Evolutionary conservation across 176 grass and related monocot species (phyloP), one percentile per base, ranked within the genome.

Genomic region (Olyra latifolia): DNA sequence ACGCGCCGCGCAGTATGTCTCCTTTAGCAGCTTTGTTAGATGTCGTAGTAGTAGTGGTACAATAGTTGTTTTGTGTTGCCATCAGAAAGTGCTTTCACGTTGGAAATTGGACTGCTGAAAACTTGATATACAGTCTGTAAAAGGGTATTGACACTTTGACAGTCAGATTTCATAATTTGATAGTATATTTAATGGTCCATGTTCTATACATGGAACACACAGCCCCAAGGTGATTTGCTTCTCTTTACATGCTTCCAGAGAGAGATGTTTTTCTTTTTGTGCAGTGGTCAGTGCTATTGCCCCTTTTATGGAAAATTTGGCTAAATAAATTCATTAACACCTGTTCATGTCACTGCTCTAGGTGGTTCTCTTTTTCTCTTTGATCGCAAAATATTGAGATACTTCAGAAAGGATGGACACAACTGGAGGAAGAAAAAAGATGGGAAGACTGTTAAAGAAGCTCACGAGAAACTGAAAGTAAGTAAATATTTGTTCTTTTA

Each of bases 401-500:
- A 93, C 81, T 93, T 93, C 59, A 89, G 91, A 76, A 93, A 85
- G 72, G 91, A 93, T 85, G 91, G 91, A 40, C 91, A 93, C 50
- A 90, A 82, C 24, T 93, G 91, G 91, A 90, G 87, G 71, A 93
- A 93, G 85, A 93, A 93, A 83, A 93, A 82, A 69, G 91, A 93
- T 69, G 91, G 87, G 42, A 93, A 93, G 79, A 93, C 87, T 69
- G 77, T 93, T 50, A 89, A 89, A 80, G 91, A 93, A 89, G 91
- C 91, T 59, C 91, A 93, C 15, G 91, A 93, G 83, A 93, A 88
- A 81, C 72, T 93, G 19, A 93, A 93, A 89, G 91, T 93, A 81
- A 90, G 88, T 39, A 41, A 79, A 74, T 54, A 27, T 66, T 20
- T n/a, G 14, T 54, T 82, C 4, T 71, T 76, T 72, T n/a, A 46